Percentiles rank a stretch among this genome's conserved stretches.
Evolutionary conservation across 805 yeast species (phyloP).

Genomic region (Yarrowia keelungensis): DNA sequence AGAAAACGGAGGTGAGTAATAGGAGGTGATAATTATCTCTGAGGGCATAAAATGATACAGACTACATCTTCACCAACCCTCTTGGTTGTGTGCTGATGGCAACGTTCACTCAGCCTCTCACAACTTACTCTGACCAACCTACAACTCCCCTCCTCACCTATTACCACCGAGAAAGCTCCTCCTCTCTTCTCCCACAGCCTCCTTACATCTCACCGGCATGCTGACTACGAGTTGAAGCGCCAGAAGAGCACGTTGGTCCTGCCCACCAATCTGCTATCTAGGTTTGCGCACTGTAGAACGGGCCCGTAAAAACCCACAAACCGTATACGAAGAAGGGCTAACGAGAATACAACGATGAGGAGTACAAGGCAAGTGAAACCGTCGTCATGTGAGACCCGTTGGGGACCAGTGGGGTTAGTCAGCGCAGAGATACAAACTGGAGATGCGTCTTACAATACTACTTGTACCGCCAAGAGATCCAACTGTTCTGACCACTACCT

Average conservation of each 20-base stretch:
- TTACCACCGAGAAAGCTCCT: no score
- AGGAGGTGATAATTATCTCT: no score
- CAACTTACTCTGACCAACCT: no score
- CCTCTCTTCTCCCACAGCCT: not conserved
- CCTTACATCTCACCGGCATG: conserved; percentile 1
- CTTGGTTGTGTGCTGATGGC: no score
- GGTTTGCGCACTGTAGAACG: conserved; percentile 13
- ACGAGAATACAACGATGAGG: not conserved
- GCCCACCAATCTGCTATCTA: conserved; percentile 19
- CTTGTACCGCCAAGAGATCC: no score
- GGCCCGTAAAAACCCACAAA: conserved; percentile 8
- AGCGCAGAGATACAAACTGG: not conserved
- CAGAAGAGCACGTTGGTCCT: conserved; percentile 1
- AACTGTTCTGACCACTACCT: not conserved
- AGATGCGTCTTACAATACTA: no score
- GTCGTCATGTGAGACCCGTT: not conserved
- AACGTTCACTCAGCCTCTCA: no score
- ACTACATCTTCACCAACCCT: no score
- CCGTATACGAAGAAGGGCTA: conserved; percentile 21
- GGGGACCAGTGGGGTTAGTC: not conserved
- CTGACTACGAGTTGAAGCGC: not conserved
- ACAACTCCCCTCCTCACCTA: no score
- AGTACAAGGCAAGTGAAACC: not conserved
- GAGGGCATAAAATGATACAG: no score
- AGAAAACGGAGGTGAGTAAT: no score